phyloP scores from a whole-genome alignment of 805 yeast species.

The Monosporozyma servazzii region DNA sequence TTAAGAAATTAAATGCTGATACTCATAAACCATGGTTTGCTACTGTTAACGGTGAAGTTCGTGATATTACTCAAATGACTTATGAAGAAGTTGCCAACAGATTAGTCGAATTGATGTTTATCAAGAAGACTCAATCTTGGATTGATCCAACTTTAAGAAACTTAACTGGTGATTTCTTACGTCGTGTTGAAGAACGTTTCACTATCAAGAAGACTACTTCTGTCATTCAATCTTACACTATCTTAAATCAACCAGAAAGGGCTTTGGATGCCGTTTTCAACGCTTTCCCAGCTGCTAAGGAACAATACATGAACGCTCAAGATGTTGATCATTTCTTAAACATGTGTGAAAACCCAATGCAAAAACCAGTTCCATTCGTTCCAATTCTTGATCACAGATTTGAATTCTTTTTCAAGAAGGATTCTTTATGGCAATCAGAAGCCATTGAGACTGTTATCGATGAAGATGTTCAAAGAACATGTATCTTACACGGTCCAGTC shows the following conservation, averaged over 20 bases:
- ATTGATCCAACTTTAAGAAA: slow-evolving; percentile 78
- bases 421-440: slow-evolving; percentile 98
- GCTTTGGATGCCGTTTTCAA: slow-evolving; percentile 52
- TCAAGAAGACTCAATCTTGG: slow-evolving; percentile 73
- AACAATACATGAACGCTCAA: slow-evolving; percentile 86
- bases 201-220: slow-evolving; percentile 50
- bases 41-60: slow-evolving; percentile 55
- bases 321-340: slow-evolving; percentile 89
- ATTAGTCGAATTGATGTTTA: slow-evolving; percentile 80
- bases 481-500: slow-evolving; percentile 97
- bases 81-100: slow-evolving; percentile 85
- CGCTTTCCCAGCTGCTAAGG: slow-evolving; percentile 63
- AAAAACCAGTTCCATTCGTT: slow-evolving; percentile 97
- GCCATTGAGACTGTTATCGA: slow-evolving; percentile 92
- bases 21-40: slow-evolving; percentile 99
- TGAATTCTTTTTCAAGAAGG: slow-evolving; percentile 95
- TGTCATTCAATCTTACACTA: slow-evolving; percentile 61
- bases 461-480: slow-evolving; percentile 96
- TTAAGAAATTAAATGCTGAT: slow-evolving; percentile 79
- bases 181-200: slow-evolving; percentile 96
- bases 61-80: slow-evolving; percentile 93
- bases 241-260: slow-evolving; percentile 57
- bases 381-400: slow-evolving; percentile 92
- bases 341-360: slow-evolving; percentile 71
- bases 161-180: slow-evolving; percentile 75